Evolutionary conservation across 345 rosid genomes (phyloP), one percentile per base, ranked within the genome.

Genomic region (Eucalyptus camaldulensis): DNA sequence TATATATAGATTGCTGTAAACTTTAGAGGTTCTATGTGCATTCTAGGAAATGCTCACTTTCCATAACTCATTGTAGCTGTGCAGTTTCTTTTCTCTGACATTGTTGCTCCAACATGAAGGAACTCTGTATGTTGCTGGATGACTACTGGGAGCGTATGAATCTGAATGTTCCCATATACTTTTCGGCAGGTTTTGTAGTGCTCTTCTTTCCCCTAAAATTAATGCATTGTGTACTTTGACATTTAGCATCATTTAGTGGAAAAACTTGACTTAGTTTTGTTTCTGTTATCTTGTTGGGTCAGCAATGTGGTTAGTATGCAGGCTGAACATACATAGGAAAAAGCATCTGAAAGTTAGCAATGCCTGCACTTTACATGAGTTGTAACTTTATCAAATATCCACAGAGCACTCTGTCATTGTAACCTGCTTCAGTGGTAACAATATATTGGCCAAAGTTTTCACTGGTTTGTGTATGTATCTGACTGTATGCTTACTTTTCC

Each of bases 61-160:
- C 83, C 47, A 76, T 37, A 45, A 72, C 45, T 21, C 83, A 54
- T 33, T 0, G 15, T 60, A 87, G 69, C 49, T 60, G 40, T 8
- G 22, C 33, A 54, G 69, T 87, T 87, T 37, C 80, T 37, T 87
- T 27, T 24, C 49, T 67, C 80, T 31, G 37, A 62, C 89, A 51
- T 51, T 76, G n/a, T 49, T 89, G 87, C 87, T 86, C 22, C 3
- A 49, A 45, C 60, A 53, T 86, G 44, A 44, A 97, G 99, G 99
- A 98, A 90, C 95, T 97, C 45, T 96, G 99, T 90, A 95, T 97
- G 92, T 91, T 98, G 92, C 94, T 98, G 91, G 99, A 98, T 90
- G 98, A 98, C 90, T 98, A 97, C 93, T 97, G 99, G 99, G 99
- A 97, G 90, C 98, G 98, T 87, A 93, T 97, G 98, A 97, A 95